These are phyloP conservation scores for Adansonia gregorii DNA, from an alignment of 441 rosid genomes.

Conservation along the genomic window DNA sequence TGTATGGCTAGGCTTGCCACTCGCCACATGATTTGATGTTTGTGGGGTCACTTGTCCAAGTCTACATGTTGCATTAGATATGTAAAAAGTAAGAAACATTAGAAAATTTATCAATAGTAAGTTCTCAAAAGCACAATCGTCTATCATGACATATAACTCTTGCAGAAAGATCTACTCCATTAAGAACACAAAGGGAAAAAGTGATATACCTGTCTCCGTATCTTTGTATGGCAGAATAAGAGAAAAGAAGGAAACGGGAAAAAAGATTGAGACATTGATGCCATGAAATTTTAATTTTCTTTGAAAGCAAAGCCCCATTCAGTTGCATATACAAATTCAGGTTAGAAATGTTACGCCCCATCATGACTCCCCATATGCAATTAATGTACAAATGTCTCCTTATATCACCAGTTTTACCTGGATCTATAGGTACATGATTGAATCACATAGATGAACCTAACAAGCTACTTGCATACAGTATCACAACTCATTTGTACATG, in stretches of 20 bases:
- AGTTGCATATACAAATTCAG: neutral
- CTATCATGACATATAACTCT: neutral
- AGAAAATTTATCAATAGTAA: neutral
- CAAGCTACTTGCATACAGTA: neutral
- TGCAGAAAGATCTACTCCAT: neutral
- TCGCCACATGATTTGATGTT: conserved; percentile 55
- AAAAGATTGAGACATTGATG: neutral
- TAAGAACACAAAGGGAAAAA: conserved; percentile 5
- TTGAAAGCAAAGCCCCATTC: neutral
- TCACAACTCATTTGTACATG: neutral
- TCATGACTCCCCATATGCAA: neutral
- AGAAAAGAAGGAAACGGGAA: neutral
- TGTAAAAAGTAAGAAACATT: conserved; percentile 5
- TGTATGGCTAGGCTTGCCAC: conserved; percentile 44
- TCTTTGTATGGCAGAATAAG: neutral
- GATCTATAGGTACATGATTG: neutral
- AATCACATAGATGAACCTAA: neutral
- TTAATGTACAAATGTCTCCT: neutral
- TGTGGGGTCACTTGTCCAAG: conserved; percentile 66
- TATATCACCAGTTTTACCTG: neutral
- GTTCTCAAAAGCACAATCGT: conserved; percentile 14
- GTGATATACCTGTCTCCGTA: neutral
- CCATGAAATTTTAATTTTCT: neutral
- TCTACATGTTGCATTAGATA: conserved; percentile 44
- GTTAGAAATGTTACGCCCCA: neutral